These are phyloP conservation scores for Fraxinus latifolia DNA, from an alignment of 305 asterid genomes.

Conservation along the genomic window DNA sequence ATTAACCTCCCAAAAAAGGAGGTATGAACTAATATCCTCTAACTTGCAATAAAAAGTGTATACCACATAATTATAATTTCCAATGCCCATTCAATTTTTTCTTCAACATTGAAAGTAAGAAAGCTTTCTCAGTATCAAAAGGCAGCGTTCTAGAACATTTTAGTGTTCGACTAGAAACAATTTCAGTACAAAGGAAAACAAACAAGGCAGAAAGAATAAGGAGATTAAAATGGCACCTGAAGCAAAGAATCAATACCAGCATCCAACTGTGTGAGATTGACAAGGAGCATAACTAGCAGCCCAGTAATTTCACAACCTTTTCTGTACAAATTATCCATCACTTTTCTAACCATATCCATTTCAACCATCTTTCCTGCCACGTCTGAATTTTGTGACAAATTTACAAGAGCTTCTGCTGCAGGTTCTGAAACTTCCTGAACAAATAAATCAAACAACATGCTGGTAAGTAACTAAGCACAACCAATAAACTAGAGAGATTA, in stretches of 20 bases:
- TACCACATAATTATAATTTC: background rate
- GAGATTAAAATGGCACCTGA: slow-evolving; percentile 53
- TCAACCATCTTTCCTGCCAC: slow-evolving; percentile 69
- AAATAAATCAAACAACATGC: slow-evolving; percentile 18
- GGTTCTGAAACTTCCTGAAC: slow-evolving; percentile 90
- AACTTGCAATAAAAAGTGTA: background rate
- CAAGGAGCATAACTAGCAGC: slow-evolving; percentile 81
- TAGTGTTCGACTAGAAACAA: background rate
- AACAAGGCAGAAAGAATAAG: background rate
- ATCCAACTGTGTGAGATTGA: slow-evolving; percentile 85
- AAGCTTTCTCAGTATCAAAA: slow-evolving; percentile 11
- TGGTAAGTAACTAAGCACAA: slow-evolving; percentile 8
- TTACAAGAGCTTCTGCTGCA: slow-evolving; percentile 85
- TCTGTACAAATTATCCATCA: slow-evolving; percentile 66
- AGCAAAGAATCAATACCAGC: slow-evolving; percentile 77
- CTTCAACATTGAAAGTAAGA: slow-evolving; percentile 2
- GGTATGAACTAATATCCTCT: background rate
- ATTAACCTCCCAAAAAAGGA: slow-evolving; percentile 16
- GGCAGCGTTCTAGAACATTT: background rate
- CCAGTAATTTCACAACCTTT: slow-evolving; percentile 54
- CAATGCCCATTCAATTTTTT: slow-evolving; percentile 1
- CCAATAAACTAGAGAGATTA: background rate
- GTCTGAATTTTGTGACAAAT: slow-evolving; percentile 69
- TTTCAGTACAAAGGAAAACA: background rate
- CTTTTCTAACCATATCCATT: slow-evolving; percentile 49